Conservation (phyloP, 1,139 yeast genomes). For the Barnettozyma hawaiiensis region DNA sequence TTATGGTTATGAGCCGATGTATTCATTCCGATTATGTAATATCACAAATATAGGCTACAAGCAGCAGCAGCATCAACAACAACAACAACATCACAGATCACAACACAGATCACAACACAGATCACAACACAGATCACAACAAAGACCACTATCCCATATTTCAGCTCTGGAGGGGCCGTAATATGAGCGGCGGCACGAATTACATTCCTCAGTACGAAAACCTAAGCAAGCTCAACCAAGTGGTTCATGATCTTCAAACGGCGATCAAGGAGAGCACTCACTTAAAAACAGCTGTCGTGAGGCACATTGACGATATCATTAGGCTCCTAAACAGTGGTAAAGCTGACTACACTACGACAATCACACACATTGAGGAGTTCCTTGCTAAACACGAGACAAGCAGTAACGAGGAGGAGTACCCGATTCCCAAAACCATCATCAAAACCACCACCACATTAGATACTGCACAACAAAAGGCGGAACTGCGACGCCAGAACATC, state of each 20-base stretch:
- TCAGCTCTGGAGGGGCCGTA: not conserved
- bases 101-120: too few relatives aligned
- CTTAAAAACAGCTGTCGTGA: conserved; percentile 14
- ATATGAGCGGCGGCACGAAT: conserved; percentile 6
- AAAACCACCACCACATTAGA: not conserved
- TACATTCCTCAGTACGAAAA: conserved; percentile 23
- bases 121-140: too few relatives aligned
- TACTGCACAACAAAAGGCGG: conserved; percentile 5
- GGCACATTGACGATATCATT: conserved; percentile 16
- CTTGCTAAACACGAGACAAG: conserved; percentile 4
- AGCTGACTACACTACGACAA: conserved; percentile 8
- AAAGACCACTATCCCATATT: too few relatives aligned
- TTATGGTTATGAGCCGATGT: too few relatives aligned
- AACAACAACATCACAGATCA: too few relatives aligned
- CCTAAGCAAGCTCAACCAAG: conserved; percentile 15
- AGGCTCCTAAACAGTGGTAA: conserved; percentile 13
- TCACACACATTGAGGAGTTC: conserved; percentile 13
- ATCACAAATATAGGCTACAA: too few relatives aligned
- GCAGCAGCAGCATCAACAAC: too few relatives aligned
- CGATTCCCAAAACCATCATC: not conserved
- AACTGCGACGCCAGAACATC: conserved; percentile 15
- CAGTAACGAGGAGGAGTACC: not conserved
- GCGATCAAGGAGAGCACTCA: conserved; percentile 8
- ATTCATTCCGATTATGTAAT: too few relatives aligned
- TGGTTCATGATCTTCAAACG: conserved; percentile 12